Percentiles rank a stretch among this genome's conserved stretches.
Evolutionary conservation across 2,329 filamentous ascomycete genomes (phyloP).

Genomic region (Chaetomium globosum): DNA sequence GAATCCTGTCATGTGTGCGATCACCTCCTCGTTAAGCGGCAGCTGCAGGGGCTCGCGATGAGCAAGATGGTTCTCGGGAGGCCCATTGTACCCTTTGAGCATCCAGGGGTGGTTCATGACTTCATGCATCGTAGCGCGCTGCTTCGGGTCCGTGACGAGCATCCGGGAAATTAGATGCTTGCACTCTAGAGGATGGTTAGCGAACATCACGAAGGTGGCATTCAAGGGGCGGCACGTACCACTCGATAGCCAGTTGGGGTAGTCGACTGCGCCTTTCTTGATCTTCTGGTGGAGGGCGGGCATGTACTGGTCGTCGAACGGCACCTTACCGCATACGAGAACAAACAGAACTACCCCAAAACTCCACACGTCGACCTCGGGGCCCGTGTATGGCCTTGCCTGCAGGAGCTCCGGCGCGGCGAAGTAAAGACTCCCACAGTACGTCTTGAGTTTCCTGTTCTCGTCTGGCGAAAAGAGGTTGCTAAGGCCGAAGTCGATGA

Average conservation of each 20-base stretch:
- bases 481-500: slow-evolving; percentile 97
- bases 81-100: slow-evolving; percentile 81
- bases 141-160: slow-evolving; percentile 90
- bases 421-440: slow-evolving; percentile 97
- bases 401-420: slow-evolving; percentile 93
- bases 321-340: slow-evolving; percentile 94
- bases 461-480: slow-evolving; percentile 87
- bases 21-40: slow-evolving; percentile 78
- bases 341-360: slow-evolving; percentile 98
- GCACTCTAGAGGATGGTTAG: slow-evolving; percentile 69
- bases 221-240: slow-evolving; percentile 59
- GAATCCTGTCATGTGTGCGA: slow-evolving; percentile 95
- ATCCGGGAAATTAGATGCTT: slow-evolving; percentile 90
- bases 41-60: slow-evolving; percentile 80
- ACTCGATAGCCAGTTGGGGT: slow-evolving; percentile 86
- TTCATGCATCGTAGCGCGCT: slow-evolving; percentile 83
- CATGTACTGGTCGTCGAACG: slow-evolving; percentile 99
- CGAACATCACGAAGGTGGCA: neutral
- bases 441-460: slow-evolving; percentile 80
- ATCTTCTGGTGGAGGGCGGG: slow-evolving; percentile 97
- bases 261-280: slow-evolving; percentile 94
- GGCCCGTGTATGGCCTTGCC: slow-evolving; percentile 90
- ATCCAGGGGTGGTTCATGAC: slow-evolving; percentile 97
- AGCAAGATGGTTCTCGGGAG: slow-evolving; percentile 88
- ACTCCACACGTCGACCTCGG: slow-evolving; percentile 97